Evolutionary conservation across 2,329 filamentous ascomycete species (phyloP), one percentile per base, ranked within the genome.

Genomic region (Drechmeria coniospora): DNA sequence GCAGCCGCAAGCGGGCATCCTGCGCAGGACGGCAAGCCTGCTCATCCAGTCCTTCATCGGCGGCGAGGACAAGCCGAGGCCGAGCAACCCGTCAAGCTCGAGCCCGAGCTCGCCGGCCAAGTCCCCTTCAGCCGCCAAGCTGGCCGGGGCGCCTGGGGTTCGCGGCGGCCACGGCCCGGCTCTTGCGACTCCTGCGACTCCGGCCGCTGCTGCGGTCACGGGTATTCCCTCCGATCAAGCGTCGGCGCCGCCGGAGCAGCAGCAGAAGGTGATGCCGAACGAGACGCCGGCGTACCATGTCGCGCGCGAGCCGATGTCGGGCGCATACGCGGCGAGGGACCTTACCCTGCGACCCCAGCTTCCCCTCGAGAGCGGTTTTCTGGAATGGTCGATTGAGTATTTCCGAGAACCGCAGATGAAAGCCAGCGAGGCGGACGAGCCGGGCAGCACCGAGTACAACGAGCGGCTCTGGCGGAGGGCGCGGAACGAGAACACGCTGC

Each of bases 351-450:
- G 60, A 8, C 77, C 80, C 2, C 54, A 51, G 9, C 65, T 95
- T 16, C 90, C 90, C 1, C 52, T 98, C 12, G 68, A 68, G 33
- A 93, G 84, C 48, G 75, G 68, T 7, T 92, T 95, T 51, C 65
- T 93, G 36, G 82, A 93, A 37, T 98, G 87, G 86, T 93, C 86
- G 4, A 84, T 90, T 24, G 87, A 87, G 51, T 95, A 98, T 50
- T 98, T 95, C 64, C 81, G 86, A 17, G 86, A 95, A 51, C 90
- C 90, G 18, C 90, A 98, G 53, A 95, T 98, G 90, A 92, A 90
- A 47, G 78, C 83, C 3, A 86, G 80, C 32, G 90, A 98, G 49
- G 81, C 86, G 15, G 90, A 98, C 42, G 90, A 98, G 47, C 90
- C 90, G 10, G 90, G 90, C 19, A 94, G 84, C 45, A 81, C 81